Evolutionary conservation across 2,329 filamentous ascomycete species (phyloP), one percentile per base, ranked within the genome.

Genomic region (Trichoderma breve): DNA sequence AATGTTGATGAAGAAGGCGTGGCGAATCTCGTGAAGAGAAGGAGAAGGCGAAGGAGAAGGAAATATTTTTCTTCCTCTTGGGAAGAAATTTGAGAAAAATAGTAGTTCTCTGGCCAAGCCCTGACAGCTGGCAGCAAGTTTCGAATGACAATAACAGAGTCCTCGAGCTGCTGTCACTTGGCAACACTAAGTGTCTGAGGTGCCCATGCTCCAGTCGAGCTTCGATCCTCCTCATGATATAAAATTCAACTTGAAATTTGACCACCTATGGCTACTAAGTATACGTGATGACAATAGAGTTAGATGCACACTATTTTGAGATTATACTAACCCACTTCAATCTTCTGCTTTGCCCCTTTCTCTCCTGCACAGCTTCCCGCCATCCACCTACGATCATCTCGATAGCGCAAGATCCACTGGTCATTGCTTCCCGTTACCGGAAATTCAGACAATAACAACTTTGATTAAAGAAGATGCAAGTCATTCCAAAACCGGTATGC

Each of bases 361-460:
- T 14, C 8, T n/a, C 26, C 34, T 51, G 18, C 61, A n/a, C 53
- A 51, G n/a, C 53, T 24, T 60, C 51, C 53, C 62, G 58, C 47
- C 51, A 30, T 26, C 39, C 39, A 9, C 34, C 55, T 28, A 53
- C 28, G 5, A 24, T 66, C 18, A 36, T 70, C 55, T 66, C 43
- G 53, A 62, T 66, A 72, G 60, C 61, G 51, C 32, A 55, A 11
- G 32, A 43, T 28, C 18, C 18, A 12, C 18, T 64, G 26, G 70
- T 36, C 58, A 71, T 34, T 61, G 62, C 65, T 32, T 60, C 60
- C 71, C 58, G 65, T 21, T 34, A 21, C 39, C 34, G 71, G 34
- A 43, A 51, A 36, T 32, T 9, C 47, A 53, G 11, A 21, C 18
- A 28, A 62, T 18, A n/a, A 30, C 6, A 47, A 9, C 15, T 70